phyloP scores from a whole-genome alignment of 257 asterid genomes.

The Salvia splendens region DNA sequence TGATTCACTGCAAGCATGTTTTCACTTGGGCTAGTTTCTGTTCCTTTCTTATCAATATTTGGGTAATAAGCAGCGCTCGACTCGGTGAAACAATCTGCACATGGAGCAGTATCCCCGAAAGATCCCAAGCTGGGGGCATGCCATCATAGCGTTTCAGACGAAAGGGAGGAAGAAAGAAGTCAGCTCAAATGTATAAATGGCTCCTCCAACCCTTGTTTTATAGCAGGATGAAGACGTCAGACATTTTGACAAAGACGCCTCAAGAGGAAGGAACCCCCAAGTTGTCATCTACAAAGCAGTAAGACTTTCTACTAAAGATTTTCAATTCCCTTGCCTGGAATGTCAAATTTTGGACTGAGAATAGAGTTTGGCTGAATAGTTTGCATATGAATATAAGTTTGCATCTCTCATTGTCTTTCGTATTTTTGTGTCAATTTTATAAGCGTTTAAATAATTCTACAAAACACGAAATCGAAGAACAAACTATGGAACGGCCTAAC shows the following conservation, averaged over 20 bases:
- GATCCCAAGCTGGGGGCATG: slow-evolving; percentile 25
- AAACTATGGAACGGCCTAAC: no score
- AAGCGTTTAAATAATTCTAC: no score
- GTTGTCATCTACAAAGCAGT: slow-evolving; percentile 23
- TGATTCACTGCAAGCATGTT: no score
- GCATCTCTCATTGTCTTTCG: no score
- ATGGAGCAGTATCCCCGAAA: slow-evolving; percentile 47
- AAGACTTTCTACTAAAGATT: slow-evolving; percentile 2
- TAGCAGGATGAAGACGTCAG: slow-evolving; percentile 32
- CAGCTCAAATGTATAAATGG: slow-evolving; percentile 35
- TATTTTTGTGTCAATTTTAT: no score
- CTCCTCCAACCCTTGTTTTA: slow-evolving; percentile 35
- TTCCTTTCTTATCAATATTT: slow-evolving; percentile 69
- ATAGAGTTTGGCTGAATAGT: no score
- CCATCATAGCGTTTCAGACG: slow-evolving; percentile 34
- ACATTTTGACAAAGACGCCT: slow-evolving; percentile 34
- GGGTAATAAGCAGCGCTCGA: slow-evolving; percentile 76
- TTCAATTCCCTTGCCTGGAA: slow-evolving; percentile 16
- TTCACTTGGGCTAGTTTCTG: slow-evolving; percentile 40
- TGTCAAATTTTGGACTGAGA: slow-evolving; percentile 28
- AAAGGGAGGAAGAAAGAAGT: slow-evolving; percentile 28
- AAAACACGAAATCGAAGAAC: no score
- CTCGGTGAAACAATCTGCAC: slow-evolving; percentile 59
- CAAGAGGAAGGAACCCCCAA: background rate
- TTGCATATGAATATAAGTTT: no score